Evolutionary conservation across 2,329 filamentous ascomycete genomes (phyloP).

Genomic region (Penicillium sp.): DNA sequence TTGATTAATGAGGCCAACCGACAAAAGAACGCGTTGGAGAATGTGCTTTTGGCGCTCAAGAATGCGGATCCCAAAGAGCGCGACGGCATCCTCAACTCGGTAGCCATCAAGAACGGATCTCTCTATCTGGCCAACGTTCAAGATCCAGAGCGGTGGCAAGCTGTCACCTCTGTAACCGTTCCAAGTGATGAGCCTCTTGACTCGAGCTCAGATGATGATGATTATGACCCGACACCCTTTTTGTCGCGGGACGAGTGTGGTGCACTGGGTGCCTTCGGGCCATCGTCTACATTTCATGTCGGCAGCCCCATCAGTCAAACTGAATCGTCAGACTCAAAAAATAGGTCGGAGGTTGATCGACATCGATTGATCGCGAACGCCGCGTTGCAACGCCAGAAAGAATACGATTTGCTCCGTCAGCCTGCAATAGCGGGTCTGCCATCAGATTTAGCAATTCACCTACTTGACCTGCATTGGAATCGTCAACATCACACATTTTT

Average conservation of each 20-base stretch:
- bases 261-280: background rate
- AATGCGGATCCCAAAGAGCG: background rate
- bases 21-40: background rate
- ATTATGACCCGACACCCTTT: background rate
- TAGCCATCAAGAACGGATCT: background rate
- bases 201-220: background rate
- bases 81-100: background rate
- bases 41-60: background rate
- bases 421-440: background rate
- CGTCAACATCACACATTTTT: conserved; percentile 42
- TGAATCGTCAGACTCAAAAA: background rate
- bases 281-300: background rate
- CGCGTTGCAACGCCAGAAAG: background rate
- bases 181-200: background rate
- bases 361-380: background rate
- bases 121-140: background rate
- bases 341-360: background rate
- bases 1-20: background rate
- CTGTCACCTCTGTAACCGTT: background rate
- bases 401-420: background rate
- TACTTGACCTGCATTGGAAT: conserved; percentile 43
- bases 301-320: background rate
- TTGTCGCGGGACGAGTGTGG: background rate
- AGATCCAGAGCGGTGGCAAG: background rate
- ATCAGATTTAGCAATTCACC: conserved; percentile 35